Evolutionary conservation across 179 eudicot species (phyloP).

Genomic region (Gypsophila paniculata): DNA sequence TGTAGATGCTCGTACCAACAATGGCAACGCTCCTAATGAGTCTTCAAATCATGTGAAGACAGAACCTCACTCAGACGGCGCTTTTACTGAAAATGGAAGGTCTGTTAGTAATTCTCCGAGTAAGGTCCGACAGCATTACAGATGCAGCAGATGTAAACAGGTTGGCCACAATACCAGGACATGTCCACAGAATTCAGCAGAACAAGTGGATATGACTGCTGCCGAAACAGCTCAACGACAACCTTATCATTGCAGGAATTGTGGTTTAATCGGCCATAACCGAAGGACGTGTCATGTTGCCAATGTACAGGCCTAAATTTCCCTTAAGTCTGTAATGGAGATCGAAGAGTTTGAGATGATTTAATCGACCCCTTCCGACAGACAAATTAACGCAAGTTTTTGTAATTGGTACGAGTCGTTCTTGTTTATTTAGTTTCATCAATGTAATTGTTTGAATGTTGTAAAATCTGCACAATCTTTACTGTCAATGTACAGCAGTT

Average conservation of each 20-base stretch:
- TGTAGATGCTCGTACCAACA: neutral
- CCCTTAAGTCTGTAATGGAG: neutral
- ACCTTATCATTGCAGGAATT: constrained; percentile 40
- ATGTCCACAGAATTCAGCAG: constrained; percentile 10
- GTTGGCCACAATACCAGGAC: constrained; percentile 28
- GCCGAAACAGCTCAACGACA: constrained; percentile 13
- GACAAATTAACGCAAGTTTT: constrained; percentile 8
- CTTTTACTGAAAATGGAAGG: neutral
- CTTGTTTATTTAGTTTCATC: constrained; percentile 8
- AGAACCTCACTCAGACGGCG: neutral
- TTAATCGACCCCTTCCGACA: constrained; percentile 11
- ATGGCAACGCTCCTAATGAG: constrained; percentile 12
- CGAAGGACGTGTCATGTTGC: constrained; percentile 42
- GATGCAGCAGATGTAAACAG: constrained; percentile 24
- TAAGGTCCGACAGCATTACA: constrained; percentile 13
- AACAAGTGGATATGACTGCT: neutral
- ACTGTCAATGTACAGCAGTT: constrained; percentile 4
- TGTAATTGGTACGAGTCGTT: neutral
- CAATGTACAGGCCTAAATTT: neutral
- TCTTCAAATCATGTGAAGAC: constrained; percentile 14
- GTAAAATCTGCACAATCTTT: neutral
- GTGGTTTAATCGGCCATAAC: constrained; percentile 64
- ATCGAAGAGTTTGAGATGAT: constrained; percentile 10
- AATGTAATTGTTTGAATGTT: neutral
- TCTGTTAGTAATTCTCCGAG: neutral